Evolutionary conservation across 2,329 filamentous ascomycete species (phyloP).

Genomic region (Fusarium keratoplasticum): DNA sequence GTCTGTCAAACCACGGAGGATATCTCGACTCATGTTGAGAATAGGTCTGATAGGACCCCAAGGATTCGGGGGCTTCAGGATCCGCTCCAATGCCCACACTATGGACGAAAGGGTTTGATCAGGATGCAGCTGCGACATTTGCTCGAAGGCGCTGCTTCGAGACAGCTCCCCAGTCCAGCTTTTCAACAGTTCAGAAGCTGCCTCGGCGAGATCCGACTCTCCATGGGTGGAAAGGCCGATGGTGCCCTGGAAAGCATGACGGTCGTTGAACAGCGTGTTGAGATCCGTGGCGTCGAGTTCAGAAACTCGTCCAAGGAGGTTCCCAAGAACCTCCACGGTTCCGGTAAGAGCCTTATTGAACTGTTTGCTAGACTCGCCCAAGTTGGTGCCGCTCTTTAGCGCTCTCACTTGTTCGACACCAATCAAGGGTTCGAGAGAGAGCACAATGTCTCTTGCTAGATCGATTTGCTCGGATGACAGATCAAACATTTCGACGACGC

Average conservation of each 20-base stretch:
- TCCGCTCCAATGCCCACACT: slow-evolving; percentile 54
- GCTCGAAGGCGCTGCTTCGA: slow-evolving; percentile 54
- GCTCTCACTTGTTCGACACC: slow-evolving; percentile 80
- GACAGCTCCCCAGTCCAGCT: slow-evolving; percentile 76
- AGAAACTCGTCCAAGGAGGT: slow-evolving; percentile 81
- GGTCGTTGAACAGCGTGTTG: slow-evolving; percentile 74
- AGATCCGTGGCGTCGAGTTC: slow-evolving; percentile 80
- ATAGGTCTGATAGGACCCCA: slow-evolving; percentile 70
- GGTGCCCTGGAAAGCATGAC: slow-evolving; percentile 77
- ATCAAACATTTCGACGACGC: slow-evolving; percentile 77
- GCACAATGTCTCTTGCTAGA: slow-evolving; percentile 79
- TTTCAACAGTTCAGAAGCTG: slow-evolving; percentile 85
- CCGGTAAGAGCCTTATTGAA: slow-evolving; percentile 80
- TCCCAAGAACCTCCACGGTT: slow-evolving; percentile 71
- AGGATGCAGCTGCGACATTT: slow-evolving; percentile 54
- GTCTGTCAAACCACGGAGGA: slow-evolving; percentile 68
- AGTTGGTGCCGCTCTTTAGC: slow-evolving; percentile 56
- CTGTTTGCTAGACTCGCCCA: slow-evolving; percentile 59
- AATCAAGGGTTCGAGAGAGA: slow-evolving; percentile 76
- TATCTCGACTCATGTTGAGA: slow-evolving; percentile 67
- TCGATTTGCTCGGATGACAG: slow-evolving; percentile 76
- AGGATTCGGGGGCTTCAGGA: slow-evolving; percentile 53
- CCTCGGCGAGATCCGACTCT: slow-evolving; percentile 81
- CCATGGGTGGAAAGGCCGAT: slow-evolving; percentile 86
- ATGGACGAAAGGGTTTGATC: slow-evolving; percentile 58